These are phyloP conservation scores for Bullera alba DNA, from an alignment of 768 basidiomycete genomes.

Conservation along the genomic window DNA sequence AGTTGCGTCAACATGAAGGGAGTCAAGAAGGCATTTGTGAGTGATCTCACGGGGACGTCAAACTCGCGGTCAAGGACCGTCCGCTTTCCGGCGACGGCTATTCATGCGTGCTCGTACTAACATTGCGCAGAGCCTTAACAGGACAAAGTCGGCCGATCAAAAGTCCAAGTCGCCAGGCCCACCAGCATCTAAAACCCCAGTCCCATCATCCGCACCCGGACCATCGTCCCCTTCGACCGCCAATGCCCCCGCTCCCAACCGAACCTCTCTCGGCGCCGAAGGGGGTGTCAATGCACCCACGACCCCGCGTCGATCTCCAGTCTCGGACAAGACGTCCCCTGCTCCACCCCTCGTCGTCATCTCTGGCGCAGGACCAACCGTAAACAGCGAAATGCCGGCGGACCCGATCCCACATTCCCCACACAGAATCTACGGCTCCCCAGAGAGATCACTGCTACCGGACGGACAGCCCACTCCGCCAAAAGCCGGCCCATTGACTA, in stretches of 20 bases:
- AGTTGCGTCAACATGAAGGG: conserved; percentile 47
- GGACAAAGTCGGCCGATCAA: conserved; percentile 27
- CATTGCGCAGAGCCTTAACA: conserved; percentile 21
- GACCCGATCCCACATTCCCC: conserved; percentile 48
- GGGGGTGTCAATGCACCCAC: conserved; percentile 13
- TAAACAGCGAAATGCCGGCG: conserved; percentile 46
- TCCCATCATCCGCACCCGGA: conserved; percentile 19
- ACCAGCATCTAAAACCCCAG: conserved; percentile 19
- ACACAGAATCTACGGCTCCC: conserved; percentile 41
- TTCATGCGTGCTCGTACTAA: too few species aligned
- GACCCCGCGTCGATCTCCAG: conserved; percentile 36
- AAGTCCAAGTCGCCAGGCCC: conserved; percentile 28
- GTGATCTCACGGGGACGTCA: conserved; percentile 11
- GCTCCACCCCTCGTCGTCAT: conserved; percentile 48
- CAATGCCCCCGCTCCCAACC: conserved; percentile 19
- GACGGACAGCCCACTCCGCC: conserved; percentile 44
- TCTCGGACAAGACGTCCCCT: conserved; percentile 43
- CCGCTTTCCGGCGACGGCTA: too few species aligned
- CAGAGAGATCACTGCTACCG: conserved; percentile 31
- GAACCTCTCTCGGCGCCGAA: conserved; percentile 6
- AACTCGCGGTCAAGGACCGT: not conserved
- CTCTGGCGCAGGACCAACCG: conserved; percentile 32
- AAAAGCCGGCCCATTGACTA: conserved; percentile 45
- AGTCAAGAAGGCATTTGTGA: conserved; percentile 49
- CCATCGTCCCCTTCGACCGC: conserved; percentile 26